Evolutionary conservation across 176 grass and related monocot genomes (phyloP).

Genomic region (Tillandsia fasciculata): DNA sequence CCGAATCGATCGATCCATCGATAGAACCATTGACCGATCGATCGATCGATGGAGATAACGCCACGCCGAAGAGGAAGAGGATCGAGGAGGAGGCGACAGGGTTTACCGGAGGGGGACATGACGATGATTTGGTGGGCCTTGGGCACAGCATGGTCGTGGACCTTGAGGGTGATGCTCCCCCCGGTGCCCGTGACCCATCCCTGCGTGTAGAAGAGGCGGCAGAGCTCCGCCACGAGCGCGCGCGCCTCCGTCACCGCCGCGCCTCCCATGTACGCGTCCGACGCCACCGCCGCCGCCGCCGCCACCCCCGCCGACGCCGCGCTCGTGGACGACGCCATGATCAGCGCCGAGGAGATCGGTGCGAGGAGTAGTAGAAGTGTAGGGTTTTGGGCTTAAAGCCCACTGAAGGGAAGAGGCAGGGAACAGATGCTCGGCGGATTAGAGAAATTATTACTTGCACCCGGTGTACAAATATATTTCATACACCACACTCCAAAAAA

Average conservation of each 20-base stretch:
- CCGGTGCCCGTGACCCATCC: conserved; percentile 83
- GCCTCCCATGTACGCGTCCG: conserved; percentile 49
- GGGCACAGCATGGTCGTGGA: conserved; percentile 53
- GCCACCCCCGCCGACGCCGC: neutral
- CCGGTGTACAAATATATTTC: too few species aligned
- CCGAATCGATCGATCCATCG: too few species aligned
- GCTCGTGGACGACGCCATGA: too few species aligned
- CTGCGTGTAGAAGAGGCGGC: conserved; percentile 79
- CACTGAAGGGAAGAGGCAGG: too few species aligned
- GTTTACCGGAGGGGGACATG: conserved; percentile 75
- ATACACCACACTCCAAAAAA: too few species aligned
- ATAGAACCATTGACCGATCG: neutral
- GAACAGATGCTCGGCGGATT: too few species aligned
- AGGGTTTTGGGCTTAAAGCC: too few species aligned
- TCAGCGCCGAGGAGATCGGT: too few species aligned
- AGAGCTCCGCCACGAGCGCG: conserved; percentile 77
- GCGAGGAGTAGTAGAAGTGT: too few species aligned
- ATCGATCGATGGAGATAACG: neutral
- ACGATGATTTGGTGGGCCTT: conserved; percentile 70
- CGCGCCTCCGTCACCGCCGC: conserved; percentile 50
- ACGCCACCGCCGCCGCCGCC: conserved; percentile 15
- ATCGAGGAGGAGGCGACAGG: neutral
- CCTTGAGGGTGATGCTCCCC: conserved; percentile 80
- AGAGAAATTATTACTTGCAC: too few species aligned
- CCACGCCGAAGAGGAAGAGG: neutral